Base-by-base conservation (phyloP, 2,329 filamentous ascomycete species). In the Fusarium sterilihyphosum region DNA sequence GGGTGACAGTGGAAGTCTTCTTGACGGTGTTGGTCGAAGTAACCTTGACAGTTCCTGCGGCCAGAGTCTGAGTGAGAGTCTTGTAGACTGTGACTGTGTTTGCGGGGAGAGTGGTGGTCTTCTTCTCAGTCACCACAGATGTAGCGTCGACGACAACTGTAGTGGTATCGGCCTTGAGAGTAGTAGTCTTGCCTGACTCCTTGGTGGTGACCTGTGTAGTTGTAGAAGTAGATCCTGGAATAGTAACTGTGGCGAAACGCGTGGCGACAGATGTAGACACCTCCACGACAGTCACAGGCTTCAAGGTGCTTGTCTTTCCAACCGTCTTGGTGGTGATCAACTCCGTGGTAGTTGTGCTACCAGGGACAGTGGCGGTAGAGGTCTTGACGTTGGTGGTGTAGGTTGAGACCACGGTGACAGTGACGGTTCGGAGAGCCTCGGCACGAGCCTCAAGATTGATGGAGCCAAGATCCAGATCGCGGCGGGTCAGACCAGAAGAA, bases 181-280 rank as follows among this genome's bases (percentile, higher is more conserved):
- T 78, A 20, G 69, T 70, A 8, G 67, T 77, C 58, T 77, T 77
- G 37, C 75, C 75, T 5, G 65, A 65, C 8, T 73, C 73, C 50
- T 73, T 64, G 18, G 73, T 78, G 6, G 58, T 61, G 10, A 74
- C 52, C 12, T 61, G 11, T 6, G 71, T 76, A 0, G 75, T 75
- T 6, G 75, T 77, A 6, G 65, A 53, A 4, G 65, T 75, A 2
- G 71, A 64, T 37, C 75, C 75, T 2, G 69, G 52, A 17, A 78
- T 56, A 0, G 69, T 73, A 8, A 67, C 56, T 2, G 67, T 77
- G 31, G 54, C 67, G 11, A 60, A 63, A 12, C 38, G 53, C 4
- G 75, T 76, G 8, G 60, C 44, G 5, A 76, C 29, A 9, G 64
- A 65, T 2, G 75, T 77, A 10, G 62, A 67, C 1, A 56, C 56